phyloP scores from a whole-genome alignment of 1,284 basidiomycete species.

The Sanguinoderma infundibulare region DNA sequence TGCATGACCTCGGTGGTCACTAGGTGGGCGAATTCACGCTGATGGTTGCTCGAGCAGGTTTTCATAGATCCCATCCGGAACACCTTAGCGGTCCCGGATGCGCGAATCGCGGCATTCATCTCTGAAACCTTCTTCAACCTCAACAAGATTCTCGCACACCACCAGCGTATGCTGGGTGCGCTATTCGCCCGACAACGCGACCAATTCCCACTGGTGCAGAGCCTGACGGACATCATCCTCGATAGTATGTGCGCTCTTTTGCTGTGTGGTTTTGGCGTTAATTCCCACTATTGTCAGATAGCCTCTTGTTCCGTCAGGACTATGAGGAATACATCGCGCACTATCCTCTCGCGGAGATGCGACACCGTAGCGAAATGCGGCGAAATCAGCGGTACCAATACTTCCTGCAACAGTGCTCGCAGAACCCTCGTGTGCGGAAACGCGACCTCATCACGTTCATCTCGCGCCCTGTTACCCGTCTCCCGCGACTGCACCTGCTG shows the following conservation, averaged over 20 bases:
- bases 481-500: conserved; percentile 76
- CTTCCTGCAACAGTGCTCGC: conserved; percentile 66
- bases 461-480: conserved; percentile 80
- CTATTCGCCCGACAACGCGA: conserved; percentile 77
- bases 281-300: conserved; percentile 30
- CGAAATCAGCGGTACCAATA: conserved; percentile 66
- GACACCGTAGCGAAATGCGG: conserved; percentile 73
- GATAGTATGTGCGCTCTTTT: conserved; percentile 50
- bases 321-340: conserved; percentile 85
- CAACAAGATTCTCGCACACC: conserved; percentile 61
- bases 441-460: conserved; percentile 83
- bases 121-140: conserved; percentile 79
- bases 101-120: conserved; percentile 61
- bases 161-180: conserved; percentile 66
- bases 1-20: neutral
- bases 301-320: conserved; percentile 55
- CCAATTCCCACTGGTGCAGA: conserved; percentile 81
- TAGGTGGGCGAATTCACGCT: neutral
- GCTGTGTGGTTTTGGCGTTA: neutral
- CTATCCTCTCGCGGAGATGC: conserved; percentile 81
- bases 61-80: conserved; percentile 67
- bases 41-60: conserved; percentile 45
- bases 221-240: conserved; percentile 77
- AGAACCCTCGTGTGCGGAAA: conserved; percentile 71
- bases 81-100: conserved; percentile 56